Conservation (phyloP, 306 rosid species). For the Rubus idaeus region DNA sequence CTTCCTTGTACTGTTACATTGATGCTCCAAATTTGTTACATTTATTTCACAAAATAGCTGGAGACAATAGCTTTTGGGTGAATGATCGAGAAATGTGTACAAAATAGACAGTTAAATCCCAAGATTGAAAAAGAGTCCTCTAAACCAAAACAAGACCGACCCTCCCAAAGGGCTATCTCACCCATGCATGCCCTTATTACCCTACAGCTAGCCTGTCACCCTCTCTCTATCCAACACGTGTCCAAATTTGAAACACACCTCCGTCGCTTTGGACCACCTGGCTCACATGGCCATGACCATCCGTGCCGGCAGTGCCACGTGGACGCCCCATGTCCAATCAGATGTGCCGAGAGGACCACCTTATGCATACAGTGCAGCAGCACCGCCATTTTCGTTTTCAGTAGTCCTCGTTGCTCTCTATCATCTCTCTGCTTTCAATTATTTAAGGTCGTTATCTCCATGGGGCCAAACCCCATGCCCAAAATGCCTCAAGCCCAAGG, state of each 20-base stretch:
- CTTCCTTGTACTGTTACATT: neutral
- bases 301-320: constrained; percentile 22
- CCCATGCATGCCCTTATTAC: constrained; percentile 23
- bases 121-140: neutral
- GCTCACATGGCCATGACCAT: constrained; percentile 66
- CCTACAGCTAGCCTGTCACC: constrained; percentile 58
- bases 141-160: constrained; percentile 22
- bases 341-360: constrained; percentile 62
- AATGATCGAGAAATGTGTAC: neutral
- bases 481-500: constrained; percentile 39
- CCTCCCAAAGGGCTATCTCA: constrained; percentile 21
- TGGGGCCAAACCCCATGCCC: constrained; percentile 27
- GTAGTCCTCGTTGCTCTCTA: constrained; percentile 11
- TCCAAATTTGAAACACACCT: constrained; percentile 13
- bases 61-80: neutral
- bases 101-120: neutral
- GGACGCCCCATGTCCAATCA: constrained; percentile 46
- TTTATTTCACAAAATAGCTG: constrained; percentile 3
- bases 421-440: constrained; percentile 42
- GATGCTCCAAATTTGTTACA: neutral
- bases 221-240: constrained; percentile 41
- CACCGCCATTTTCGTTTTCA: constrained; percentile 19
- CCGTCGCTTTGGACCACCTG: constrained; percentile 52
- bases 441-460: constrained; percentile 59
- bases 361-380: constrained; percentile 4